Evolutionary conservation across 306 rosid species (phyloP).

Genomic region (Trifolium fragiferum): DNA sequence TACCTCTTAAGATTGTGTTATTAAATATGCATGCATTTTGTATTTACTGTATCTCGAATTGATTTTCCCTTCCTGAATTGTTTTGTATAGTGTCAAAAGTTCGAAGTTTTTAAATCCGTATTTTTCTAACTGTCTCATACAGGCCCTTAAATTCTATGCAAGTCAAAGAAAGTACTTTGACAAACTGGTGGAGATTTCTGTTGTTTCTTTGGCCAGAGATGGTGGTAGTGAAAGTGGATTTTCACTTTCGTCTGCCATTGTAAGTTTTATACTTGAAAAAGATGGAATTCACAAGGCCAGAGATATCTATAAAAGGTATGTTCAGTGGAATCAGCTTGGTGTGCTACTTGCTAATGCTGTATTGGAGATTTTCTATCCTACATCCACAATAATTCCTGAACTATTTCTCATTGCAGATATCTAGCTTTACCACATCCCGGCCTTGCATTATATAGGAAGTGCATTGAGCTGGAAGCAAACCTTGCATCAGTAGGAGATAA

Average conservation of each 20-base stretch:
- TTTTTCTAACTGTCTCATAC: slow-evolving; percentile 41
- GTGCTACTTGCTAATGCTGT: slow-evolving; percentile 20
- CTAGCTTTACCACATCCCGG: slow-evolving; percentile 85
- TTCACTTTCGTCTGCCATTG: slow-evolving; percentile 75
- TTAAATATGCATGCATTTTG: slow-evolving; percentile 29
- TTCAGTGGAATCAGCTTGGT: background rate
- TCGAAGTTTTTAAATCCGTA: background rate
- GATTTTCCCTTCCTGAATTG: slow-evolving; percentile 29
- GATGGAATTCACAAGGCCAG: slow-evolving; percentile 79
- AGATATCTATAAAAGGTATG: slow-evolving; percentile 79
- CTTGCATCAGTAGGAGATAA: slow-evolving; percentile 72
- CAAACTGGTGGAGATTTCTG: slow-evolving; percentile 74
- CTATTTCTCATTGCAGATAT: slow-evolving; percentile 64
- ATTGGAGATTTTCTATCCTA: slow-evolving; percentile 27
- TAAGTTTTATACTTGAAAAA: slow-evolving; percentile 71
- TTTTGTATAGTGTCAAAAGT: slow-evolving; percentile 27
- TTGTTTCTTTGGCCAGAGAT: slow-evolving; percentile 56
- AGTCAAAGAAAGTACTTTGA: slow-evolving; percentile 63
- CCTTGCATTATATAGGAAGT: slow-evolving; percentile 63
- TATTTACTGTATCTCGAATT: slow-evolving; percentile 18
- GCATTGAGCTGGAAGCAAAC: slow-evolving; percentile 82
- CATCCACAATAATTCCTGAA: slow-evolving; percentile 17
- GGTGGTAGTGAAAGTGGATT: slow-evolving; percentile 85
- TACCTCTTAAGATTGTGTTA: background rate
- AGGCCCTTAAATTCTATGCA: slow-evolving; percentile 80